These are phyloP conservation scores for Eimeria tenella DNA, from an alignment of 169 alveolate genomes.

Conservation along the genomic window DNA sequence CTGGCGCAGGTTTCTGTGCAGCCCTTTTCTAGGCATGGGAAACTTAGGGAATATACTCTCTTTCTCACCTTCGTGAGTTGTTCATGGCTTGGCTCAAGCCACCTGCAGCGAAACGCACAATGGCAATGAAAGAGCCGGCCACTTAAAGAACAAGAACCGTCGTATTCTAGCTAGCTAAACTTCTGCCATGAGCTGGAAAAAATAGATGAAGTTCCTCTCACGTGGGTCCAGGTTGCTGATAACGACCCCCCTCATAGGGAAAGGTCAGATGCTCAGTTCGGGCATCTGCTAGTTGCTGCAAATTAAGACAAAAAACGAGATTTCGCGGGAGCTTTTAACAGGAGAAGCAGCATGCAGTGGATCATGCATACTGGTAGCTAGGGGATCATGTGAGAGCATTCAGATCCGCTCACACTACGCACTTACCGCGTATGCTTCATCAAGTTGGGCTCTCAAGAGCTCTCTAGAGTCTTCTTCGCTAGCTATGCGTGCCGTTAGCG, in stretches of 20 bases:
- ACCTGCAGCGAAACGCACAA: slow-evolving; percentile 9
- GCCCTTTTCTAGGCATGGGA: too few relatives aligned
- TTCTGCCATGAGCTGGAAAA: too few relatives aligned
- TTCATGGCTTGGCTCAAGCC: slow-evolving; percentile 24
- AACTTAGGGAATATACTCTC: neutral
- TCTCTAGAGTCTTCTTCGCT: slow-evolving; percentile 66
- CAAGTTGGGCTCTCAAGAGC: slow-evolving; percentile 65
- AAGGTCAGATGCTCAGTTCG: neutral
- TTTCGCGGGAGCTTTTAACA: too few relatives aligned
- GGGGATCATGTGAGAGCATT: neutral
- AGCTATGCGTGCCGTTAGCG: slow-evolving; percentile 56
- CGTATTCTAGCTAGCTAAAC: too few relatives aligned
- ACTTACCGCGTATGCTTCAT: slow-evolving; percentile 74
- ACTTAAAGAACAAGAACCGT: too few relatives aligned
- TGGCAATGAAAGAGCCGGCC: neutral
- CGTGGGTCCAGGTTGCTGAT: neutral
- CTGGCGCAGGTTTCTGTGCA: too few relatives aligned
- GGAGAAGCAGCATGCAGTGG: too few relatives aligned
- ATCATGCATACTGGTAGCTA: too few relatives aligned
- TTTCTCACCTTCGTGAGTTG: slow-evolving; percentile 46
- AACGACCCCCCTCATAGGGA: slow-evolving; percentile 4
- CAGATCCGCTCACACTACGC: neutral
- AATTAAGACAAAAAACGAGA: neutral
- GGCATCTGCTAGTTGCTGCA: slow-evolving; percentile 68
- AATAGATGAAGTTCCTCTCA: neutral